Evolutionary conservation across 2,329 filamentous ascomycete species (phyloP).

Genomic region (Hortaea werneckii): DNA sequence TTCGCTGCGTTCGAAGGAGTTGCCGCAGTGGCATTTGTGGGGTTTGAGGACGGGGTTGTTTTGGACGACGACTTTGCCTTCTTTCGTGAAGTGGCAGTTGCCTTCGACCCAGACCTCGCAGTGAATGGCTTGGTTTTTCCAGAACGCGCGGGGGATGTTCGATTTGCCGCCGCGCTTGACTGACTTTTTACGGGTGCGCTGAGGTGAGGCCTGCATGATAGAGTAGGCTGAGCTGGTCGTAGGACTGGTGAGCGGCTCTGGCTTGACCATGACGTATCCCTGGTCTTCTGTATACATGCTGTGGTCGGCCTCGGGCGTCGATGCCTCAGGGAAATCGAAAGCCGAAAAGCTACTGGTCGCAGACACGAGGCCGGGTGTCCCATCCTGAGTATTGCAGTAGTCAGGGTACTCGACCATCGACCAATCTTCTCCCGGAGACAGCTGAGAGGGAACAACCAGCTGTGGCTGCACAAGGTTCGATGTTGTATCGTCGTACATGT

Average conservation of each 20-base stretch:
- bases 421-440: slow-evolving; percentile 14
- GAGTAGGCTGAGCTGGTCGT: background rate
- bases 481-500: background rate
- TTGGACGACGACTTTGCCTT: background rate
- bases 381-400: slow-evolving; percentile 6
- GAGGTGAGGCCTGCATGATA: background rate
- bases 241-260: background rate
- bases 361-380: slow-evolving; percentile 9
- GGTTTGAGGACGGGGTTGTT: slow-evolving; percentile 7
- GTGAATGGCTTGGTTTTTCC: background rate
- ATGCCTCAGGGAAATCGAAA: background rate
- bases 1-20: slow-evolving; percentile 20
- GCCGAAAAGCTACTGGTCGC: background rate
- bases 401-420: slow-evolving; percentile 7
- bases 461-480: slow-evolving; percentile 1
- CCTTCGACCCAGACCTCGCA: background rate
- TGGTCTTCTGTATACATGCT: background rate
- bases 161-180: slow-evolving; percentile 4
- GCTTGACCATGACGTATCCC: background rate
- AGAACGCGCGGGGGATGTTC: background rate
- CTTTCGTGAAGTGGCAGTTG: background rate
- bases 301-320: background rate
- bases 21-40: slow-evolving; percentile 13
- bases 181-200: background rate
- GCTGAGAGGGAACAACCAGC: slow-evolving; percentile 17